These are phyloP conservation scores for Salix arbutifolia DNA, from an alignment of 345 rosid species.

Conservation along the genomic window DNA sequence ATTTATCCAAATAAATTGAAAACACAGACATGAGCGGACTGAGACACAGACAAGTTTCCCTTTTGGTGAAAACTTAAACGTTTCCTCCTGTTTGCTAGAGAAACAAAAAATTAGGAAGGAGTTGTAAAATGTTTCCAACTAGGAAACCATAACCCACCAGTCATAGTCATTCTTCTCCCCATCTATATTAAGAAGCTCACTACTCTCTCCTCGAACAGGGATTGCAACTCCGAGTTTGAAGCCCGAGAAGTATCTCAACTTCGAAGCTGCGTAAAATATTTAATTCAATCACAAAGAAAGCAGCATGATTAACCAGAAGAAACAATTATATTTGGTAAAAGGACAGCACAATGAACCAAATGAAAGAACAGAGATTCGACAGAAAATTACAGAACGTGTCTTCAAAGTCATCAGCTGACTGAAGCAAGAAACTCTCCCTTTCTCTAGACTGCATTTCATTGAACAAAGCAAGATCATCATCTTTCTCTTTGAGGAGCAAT, in stretches of 20 bases:
- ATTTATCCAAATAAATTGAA: neutral
- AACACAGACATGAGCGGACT: neutral
- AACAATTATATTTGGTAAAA: neutral
- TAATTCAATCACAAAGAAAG: slow-evolving; percentile 18
- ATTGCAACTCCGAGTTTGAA: slow-evolving; percentile 58
- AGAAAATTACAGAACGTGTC: slow-evolving; percentile 75
- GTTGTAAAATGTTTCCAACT: slow-evolving; percentile 3
- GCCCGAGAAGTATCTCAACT: slow-evolving; percentile 77
- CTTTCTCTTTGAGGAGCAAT: slow-evolving; percentile 56
- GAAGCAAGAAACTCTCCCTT: slow-evolving; percentile 78
- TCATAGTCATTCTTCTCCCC: slow-evolving; percentile 97
- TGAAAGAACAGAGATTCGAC: slow-evolving; percentile 6
- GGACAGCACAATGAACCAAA: slow-evolving; percentile 7
- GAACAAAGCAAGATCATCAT: slow-evolving; percentile 86
- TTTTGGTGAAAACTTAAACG: neutral
- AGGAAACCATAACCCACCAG: slow-evolving; percentile 52
- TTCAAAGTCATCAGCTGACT: slow-evolving; percentile 70
- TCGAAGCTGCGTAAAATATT: slow-evolving; percentile 52
- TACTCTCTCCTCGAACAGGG: slow-evolving; percentile 84
- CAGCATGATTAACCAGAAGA: slow-evolving; percentile 12
- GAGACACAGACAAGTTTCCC: neutral
- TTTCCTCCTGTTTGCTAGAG: neutral
- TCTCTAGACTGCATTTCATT: slow-evolving; percentile 85
- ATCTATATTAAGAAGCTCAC: slow-evolving; percentile 75
- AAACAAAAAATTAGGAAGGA: slow-evolving; percentile 5